Percentiles rank a stretch among this genome's conserved stretches.
These are phyloP conservation scores for Serendipita vermifera DNA, from an alignment of 768 basidiomycete species.

Conservation along the genomic window DNA sequence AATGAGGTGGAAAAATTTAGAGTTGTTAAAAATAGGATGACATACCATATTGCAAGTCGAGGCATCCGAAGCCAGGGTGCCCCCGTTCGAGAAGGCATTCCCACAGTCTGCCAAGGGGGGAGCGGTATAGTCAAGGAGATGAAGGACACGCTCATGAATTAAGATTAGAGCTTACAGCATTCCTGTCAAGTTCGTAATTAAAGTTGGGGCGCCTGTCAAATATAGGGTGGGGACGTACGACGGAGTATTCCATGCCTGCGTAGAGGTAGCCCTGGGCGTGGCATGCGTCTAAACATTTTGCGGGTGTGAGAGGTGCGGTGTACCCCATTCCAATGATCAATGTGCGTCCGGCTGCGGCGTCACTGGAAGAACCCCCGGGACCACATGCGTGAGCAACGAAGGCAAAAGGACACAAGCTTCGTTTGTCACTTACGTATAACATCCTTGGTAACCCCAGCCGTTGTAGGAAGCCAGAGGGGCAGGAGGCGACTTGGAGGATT, in stretches of 20 bases:
- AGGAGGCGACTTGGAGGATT: slow-evolving; percentile 42
- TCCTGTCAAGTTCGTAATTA: slow-evolving; percentile 20
- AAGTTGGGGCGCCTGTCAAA: not conserved
- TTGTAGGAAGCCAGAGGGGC: slow-evolving; percentile 49
- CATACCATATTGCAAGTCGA: slow-evolving; percentile 46
- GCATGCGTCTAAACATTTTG: slow-evolving; percentile 36
- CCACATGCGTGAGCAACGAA: not conserved
- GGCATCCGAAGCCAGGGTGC: slow-evolving; percentile 30
- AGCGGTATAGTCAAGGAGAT: slow-evolving; percentile 15
- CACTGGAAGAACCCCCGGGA: not conserved
- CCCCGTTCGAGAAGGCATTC: slow-evolving; percentile 32
- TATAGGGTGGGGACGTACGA: not conserved
- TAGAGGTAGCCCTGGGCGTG: slow-evolving; percentile 37
- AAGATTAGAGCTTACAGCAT: slow-evolving; percentile 46
- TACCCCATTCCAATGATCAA: not conserved
- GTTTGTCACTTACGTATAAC: not conserved
- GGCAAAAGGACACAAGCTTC: not conserved
- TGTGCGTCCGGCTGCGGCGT: not conserved
- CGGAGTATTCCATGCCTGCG: slow-evolving; percentile 31
- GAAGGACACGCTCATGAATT: not conserved
- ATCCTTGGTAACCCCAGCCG: slow-evolving; percentile 1
- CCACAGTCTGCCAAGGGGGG: slow-evolving; percentile 35
- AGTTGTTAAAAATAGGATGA: not conserved
- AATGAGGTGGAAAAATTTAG: not conserved
- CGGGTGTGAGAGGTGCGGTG: not conserved